Percentiles rank a stretch among this genome's conserved stretches.
Conservation (phyloP, 768 basidiomycete genomes). For the Boletus eberwhitei region DNA sequence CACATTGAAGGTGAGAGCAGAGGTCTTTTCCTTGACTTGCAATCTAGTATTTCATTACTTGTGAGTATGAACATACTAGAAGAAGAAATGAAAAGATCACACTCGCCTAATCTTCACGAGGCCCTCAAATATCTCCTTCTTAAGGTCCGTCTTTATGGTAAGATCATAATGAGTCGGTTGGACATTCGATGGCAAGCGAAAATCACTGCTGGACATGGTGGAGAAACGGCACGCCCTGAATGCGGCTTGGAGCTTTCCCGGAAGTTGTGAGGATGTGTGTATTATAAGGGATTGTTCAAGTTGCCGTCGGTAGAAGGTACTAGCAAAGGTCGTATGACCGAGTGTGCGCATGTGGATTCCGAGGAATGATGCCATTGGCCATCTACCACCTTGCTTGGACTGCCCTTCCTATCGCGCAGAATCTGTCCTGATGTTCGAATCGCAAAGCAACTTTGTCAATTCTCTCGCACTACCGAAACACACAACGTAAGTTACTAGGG, state of each 20-base stretch:
- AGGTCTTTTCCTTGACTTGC: conserved; percentile 59
- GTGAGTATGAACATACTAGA: neutral
- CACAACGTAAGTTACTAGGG: neutral
- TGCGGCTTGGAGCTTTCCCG: neutral
- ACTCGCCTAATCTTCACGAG: conserved; percentile 67
- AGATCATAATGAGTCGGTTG: conserved; percentile 77
- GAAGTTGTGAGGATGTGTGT: neutral
- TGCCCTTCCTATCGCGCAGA: neutral
- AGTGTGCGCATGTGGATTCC: conserved; percentile 4
- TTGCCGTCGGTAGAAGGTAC: neutral
- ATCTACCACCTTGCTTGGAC: neutral
- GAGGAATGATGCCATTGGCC: conserved; percentile 14
- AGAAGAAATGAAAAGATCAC: neutral
- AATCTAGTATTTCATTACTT: conserved; percentile 41
- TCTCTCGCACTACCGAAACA: neutral
- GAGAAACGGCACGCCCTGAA: conserved; percentile 5
- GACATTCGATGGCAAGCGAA: conserved; percentile 63
- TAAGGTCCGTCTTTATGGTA: conserved; percentile 77
- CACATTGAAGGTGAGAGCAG: conserved; percentile 62
- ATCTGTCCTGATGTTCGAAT: neutral
- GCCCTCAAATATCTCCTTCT: conserved; percentile 72
- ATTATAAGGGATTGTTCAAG: neutral
- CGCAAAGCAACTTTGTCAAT: neutral
- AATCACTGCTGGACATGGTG: conserved; percentile 16
- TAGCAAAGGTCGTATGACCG: neutral